Base-by-base conservation (phyloP, 2,329 filamentous ascomycete species). In the Blastomyces parvus region DNA sequence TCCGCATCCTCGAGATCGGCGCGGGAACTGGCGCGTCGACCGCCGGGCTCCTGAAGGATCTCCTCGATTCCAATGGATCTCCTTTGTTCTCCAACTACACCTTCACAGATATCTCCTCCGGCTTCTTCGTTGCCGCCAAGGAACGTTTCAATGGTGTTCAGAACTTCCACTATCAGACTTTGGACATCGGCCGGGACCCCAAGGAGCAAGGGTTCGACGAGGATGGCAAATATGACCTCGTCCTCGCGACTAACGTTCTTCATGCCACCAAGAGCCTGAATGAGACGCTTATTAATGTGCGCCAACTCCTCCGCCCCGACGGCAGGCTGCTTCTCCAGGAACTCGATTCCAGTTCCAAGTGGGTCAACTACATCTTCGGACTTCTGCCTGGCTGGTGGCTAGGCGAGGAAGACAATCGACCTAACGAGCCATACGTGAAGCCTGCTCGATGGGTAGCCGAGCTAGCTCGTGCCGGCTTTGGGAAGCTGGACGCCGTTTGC, bases 1-100 rank as follows among this genome's bases (percentile, higher is more conserved):
- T 66, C 2, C 61, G 61, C 0, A 70, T 77, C 36, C 68, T 77
- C 0, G 74, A 77, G 60, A 64, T 77, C 8, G 75, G 74, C 0
- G 74, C 68, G 1, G 73, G 71, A 0, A 73, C 71, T 13, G 74
- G 72, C 1, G 72, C 66, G 0, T 69, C 70, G 2, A 74, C 74
- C 1, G 48, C 57, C 3, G 14, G 30, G 7, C 44, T 66, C 8
- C 38, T 68, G 0, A 36, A 66, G n/a, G 61, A 59, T 11, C 55
- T 70, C 8, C 66, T 64, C 4, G 63, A 44, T 61, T 70, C 8
- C 36, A 44, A 44, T 44, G 40, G 40, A 44, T 44, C 13, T 44
- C 40, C 40, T 44, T 44, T 44, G 40, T 59, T 25, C 59, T 63
- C 33, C 58, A 63, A 67, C 2, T 67, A 67, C 36, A 66, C 53